Conservation (phyloP, 192 early-diverging fungal genomes). For the Umbelopsis isabellina region DNA sequence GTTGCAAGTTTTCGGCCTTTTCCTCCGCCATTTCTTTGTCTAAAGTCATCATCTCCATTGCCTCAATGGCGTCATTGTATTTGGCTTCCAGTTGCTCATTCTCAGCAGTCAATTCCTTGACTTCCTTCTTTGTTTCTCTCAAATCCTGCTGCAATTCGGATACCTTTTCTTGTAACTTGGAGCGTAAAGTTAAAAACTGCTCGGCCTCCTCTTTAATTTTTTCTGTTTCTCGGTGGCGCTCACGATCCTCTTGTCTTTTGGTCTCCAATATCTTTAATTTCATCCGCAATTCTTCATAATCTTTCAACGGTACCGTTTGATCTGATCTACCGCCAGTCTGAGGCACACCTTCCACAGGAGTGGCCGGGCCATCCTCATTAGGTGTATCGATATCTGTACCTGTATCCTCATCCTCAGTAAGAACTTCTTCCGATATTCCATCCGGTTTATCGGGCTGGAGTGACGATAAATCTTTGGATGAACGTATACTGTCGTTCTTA, state of each 20-base stretch:
- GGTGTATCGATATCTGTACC: slow-evolving; percentile 3
- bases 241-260: slow-evolving; percentile 82
- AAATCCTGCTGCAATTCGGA: slow-evolving; percentile 74
- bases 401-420: slow-evolving; percentile 5
- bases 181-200: slow-evolving; percentile 63
- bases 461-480: slow-evolving; percentile 1
- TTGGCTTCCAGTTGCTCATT: slow-evolving; percentile 70
- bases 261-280: slow-evolving; percentile 77
- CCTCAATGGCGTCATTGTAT: slow-evolving; percentile 73
- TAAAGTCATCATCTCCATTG: slow-evolving; percentile 83
- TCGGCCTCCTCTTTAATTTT: slow-evolving; percentile 73
- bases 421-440: background rate
- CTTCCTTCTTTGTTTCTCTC: slow-evolving; percentile 59
- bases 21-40: slow-evolving; percentile 96
- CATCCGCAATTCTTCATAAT: slow-evolving; percentile 79
- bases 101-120: slow-evolving; percentile 59
- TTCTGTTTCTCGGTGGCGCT: slow-evolving; percentile 73
- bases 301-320: slow-evolving; percentile 63
- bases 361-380: slow-evolving; percentile 7
- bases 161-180: slow-evolving; percentile 74
- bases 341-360: slow-evolving; percentile 5
- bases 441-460: background rate
- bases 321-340: background rate
- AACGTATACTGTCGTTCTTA: slow-evolving; percentile 24
- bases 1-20: slow-evolving; percentile 72